Conservation (phyloP, 106 monocot species). For the Amphibolis antarctica region DNA sequence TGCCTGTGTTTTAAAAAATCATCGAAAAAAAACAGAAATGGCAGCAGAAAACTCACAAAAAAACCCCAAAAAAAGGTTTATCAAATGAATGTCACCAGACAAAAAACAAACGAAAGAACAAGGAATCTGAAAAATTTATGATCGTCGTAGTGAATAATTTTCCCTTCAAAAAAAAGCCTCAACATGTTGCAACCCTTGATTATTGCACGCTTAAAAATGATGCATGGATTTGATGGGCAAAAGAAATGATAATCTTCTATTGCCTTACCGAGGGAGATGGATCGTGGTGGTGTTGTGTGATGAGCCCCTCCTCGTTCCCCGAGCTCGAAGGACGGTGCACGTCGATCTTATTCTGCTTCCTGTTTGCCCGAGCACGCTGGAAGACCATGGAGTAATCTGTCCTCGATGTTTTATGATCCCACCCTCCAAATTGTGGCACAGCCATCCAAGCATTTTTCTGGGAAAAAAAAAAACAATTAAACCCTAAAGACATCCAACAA, state of each 20-base stretch:
- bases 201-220: neutral
- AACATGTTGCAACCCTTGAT: neutral
- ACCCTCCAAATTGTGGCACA: slow-evolving; percentile 49
- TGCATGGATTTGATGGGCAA: neutral
- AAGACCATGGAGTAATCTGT: slow-evolving; percentile 38
- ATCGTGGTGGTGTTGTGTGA: neutral
- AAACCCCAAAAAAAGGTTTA: too few species aligned
- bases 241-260: neutral
- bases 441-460: slow-evolving; percentile 23
- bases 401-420: slow-evolving; percentile 23
- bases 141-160: too few species aligned
- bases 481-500: neutral
- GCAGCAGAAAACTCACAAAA: too few species aligned
- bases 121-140: too few species aligned
- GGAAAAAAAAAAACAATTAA: neutral
- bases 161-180: neutral
- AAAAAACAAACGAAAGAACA: too few species aligned
- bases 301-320: slow-evolving; percentile 21
- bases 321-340: slow-evolving; percentile 6
- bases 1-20: too few species aligned
- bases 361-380: slow-evolving; percentile 36
- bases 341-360: slow-evolving; percentile 17
- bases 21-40: too few species aligned
- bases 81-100: too few species aligned
- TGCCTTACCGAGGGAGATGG: neutral